Conservation (phyloP, 768 basidiomycete genomes). For the Mycena albidolilacea region DNA sequence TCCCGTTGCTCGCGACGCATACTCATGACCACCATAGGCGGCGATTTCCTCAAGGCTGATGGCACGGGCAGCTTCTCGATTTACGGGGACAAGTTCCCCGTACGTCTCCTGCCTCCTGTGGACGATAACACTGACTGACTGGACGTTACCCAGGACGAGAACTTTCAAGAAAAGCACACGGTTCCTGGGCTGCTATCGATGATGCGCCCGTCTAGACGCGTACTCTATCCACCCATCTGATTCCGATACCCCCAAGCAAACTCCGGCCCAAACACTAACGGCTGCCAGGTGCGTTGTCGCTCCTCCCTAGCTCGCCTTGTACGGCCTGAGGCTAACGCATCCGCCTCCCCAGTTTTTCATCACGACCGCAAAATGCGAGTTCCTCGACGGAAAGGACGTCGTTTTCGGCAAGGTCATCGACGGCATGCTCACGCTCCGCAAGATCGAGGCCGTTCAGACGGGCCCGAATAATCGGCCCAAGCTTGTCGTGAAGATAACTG, state of each 20-base stretch:
- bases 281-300: slow-evolving; percentile 76
- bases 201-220: slow-evolving; percentile 60
- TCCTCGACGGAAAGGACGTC: slow-evolving; percentile 95
- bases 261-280: slow-evolving; percentile 95
- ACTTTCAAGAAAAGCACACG: slow-evolving; percentile 62
- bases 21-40: slow-evolving; percentile 58
- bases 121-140: slow-evolving; percentile 1
- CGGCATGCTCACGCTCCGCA: no score
- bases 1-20: slow-evolving; percentile 46
- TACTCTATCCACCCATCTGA: slow-evolving; percentile 1
- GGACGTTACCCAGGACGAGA: slow-evolving; percentile 82
- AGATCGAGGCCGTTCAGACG: slow-evolving; percentile 84
- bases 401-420: slow-evolving; percentile 85
- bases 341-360: slow-evolving; percentile 85
- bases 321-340: background rate
- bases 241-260: slow-evolving; percentile 75
- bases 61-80: slow-evolving; percentile 97
- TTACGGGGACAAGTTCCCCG: slow-evolving; percentile 56
- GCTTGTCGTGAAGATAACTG: slow-evolving; percentile 60
- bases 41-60: slow-evolving; percentile 94
- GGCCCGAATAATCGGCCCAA: slow-evolving; percentile 91
- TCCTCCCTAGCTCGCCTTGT: background rate
- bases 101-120: slow-evolving; percentile 52
- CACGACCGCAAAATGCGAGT: slow-evolving; percentile 94
- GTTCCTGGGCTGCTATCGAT: slow-evolving; percentile 92